phyloP scores from a whole-genome alignment of 208 protist genomes.

The Acanthamoeba quina region DNA sequence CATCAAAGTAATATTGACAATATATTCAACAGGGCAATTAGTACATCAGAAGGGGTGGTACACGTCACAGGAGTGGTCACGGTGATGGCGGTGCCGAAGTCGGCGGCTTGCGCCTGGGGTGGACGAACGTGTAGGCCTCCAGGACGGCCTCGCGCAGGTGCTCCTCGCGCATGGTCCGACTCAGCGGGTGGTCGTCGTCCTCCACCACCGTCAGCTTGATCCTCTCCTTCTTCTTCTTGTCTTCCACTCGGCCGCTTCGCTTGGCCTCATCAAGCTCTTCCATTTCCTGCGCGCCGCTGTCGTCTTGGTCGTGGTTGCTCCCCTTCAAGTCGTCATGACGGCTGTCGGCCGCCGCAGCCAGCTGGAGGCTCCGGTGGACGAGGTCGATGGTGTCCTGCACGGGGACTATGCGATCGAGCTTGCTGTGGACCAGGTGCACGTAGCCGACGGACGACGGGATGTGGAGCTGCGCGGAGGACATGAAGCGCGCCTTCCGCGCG shows the following conservation, averaged over 20 bases:
- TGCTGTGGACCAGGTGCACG: slow-evolving; percentile 26
- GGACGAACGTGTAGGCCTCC: slow-evolving; percentile 28
- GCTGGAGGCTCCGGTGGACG: background rate
- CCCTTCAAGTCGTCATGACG: background rate
- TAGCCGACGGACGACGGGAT: background rate
- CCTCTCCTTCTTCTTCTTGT: background rate
- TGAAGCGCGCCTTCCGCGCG: background rate
- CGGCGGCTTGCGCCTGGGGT: too few species aligned
- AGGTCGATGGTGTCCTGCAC: slow-evolving; percentile 34
- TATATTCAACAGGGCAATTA: background rate
- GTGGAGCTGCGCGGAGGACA: background rate
- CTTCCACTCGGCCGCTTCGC: too few species aligned
- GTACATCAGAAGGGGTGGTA: too few species aligned
- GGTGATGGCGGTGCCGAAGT: too few species aligned
- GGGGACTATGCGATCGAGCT: slow-evolving; percentile 18
- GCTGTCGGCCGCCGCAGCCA: background rate
- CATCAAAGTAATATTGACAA: background rate
- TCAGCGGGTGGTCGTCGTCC: slow-evolving; percentile 43
- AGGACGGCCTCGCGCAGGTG: background rate
- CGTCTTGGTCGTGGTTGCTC: background rate
- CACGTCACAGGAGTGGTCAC: too few species aligned
- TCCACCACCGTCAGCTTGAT: slow-evolving; percentile 4
- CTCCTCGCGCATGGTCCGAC: slow-evolving; percentile 38
- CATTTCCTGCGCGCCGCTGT: background rate
- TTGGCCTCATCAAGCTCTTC: background rate